Base-by-base conservation (phyloP, 2,329 filamentous ascomycete species). In the Metarhizium album region DNA sequence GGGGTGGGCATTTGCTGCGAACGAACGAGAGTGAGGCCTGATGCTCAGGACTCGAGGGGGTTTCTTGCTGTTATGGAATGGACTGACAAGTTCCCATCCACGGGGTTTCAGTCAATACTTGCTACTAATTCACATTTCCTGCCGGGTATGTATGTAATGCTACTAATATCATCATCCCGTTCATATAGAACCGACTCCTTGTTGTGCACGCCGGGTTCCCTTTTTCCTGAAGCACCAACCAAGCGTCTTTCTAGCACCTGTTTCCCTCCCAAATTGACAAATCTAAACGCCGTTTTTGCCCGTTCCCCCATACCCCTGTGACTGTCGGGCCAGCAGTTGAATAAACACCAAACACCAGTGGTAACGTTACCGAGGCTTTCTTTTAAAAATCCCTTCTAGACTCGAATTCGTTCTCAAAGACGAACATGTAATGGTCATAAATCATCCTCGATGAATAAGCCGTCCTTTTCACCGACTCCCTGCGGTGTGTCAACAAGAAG, bases 361-460 rank as follows among this genome's bases (percentile, higher is more conserved):
- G 42, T 13, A 45, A 35, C n/a, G 46, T n/a, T 4, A 46, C 37
- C 7, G 46, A 33, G 2, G 50, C 42, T 16, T 45, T 42, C 14
- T 24, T 31, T 8, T 7, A 16, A 18, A 20, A 29, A 13, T 33
- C 8, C 13, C 5, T 3, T 16, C 22, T 22, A 2, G 16, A 18
- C 29, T 35, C 14, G 14, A 22, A 27, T 42, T 29, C n/a, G 11
- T 47, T 43, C 6, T 48, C 51, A 18, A 45, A n/a, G 47, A n/a
- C n/a, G n/a, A 59, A 50, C 67, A 65, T 0, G 60, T 60, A 13
- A 27, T 43, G 33, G n/a, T 52, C 37, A n/a, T 37, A 49, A 18
- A 35, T 38, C 29, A 14, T 52, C 18, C 22, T 24, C 40, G 24
- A 43, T 22, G 16, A 43, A 43, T 8, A 43, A 18, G 40, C 40